Evolutionary conservation across 2,329 filamentous ascomycete genomes (phyloP), one percentile per base, ranked within the genome.

Genomic region (Fusarium euwallaceae): DNA sequence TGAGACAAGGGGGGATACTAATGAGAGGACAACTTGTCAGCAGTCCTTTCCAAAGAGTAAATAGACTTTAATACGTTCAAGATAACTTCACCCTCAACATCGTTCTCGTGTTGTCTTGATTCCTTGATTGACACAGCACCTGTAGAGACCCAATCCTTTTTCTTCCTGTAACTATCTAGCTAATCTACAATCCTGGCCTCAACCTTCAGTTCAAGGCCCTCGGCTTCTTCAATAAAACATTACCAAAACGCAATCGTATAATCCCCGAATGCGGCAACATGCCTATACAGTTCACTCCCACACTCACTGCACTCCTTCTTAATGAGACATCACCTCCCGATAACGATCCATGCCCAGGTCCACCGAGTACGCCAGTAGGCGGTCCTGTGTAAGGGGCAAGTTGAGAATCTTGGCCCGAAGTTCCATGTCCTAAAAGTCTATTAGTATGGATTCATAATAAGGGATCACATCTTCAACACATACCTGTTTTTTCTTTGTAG

Each of bases 311-410:
- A 16, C 63, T 64, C 48, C 51, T 61, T 48, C 71, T 78, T 69
- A 84, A 61, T 84, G 82, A 6, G 84, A 88, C 89, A 92, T 91
- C 45, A 93, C 86, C 66, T 88, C 88, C 68, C 87, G 87, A 81
- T 94, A 95, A 78, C 94, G 94, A 64, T 88, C 88, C 77, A 92
- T 86, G 74, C 92, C 92, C 75, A 95, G 85, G 70, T 93, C 90
- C 37, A 91, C 89, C 10, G 93, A 92, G 81, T 95, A 93, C 76
- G 89, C 87, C 69, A 95, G 83, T 76, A 93, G 89, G 43, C 91
- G 88, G 81, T 96, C 93, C 76, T 94, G 92, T 6, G 93, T 94
- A 62, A 96, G 84, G 2, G 92, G 92, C 41, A 93, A 82, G 59
- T 86, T 85, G 36, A 93, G 83, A 36, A 93, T 86, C 56, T 78